Percentiles rank a stretch among this genome's conserved stretches.
Conservation (phyloP, 306 rosid species). For the Datisca glomerata region DNA sequence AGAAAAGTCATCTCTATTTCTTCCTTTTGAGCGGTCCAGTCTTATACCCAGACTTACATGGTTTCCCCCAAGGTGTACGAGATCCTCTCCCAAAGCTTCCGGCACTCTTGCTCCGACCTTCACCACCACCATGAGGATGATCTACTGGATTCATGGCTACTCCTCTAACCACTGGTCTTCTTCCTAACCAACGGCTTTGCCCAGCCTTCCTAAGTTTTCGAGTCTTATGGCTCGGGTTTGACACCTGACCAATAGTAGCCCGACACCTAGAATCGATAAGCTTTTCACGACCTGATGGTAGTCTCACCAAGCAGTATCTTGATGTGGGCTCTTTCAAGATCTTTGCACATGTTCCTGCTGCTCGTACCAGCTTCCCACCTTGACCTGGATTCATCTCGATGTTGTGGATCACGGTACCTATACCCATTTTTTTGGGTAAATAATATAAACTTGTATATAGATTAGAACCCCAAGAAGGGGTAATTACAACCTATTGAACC, state of each 20-base stretch:
- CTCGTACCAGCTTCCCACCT: slow-evolving; percentile 82
- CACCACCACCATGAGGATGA: slow-evolving; percentile 94
- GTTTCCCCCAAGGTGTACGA: slow-evolving; percentile 81
- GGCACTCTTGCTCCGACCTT: slow-evolving; percentile 71
- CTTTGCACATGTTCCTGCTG: slow-evolving; percentile 80
- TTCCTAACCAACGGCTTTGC: slow-evolving; percentile 69
- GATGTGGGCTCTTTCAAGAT: slow-evolving; percentile 66
- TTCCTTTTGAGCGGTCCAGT: slow-evolving; percentile 62
- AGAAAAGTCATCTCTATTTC: too few species aligned
- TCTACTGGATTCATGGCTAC: slow-evolving; percentile 86
- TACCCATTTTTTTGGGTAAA: too few species aligned
- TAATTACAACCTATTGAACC: too few species aligned
- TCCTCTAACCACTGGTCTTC: slow-evolving; percentile 68
- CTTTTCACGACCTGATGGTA: slow-evolving; percentile 64
- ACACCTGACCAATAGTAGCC: slow-evolving; percentile 69
- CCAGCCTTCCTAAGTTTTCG: slow-evolving; percentile 72
- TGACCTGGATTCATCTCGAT: slow-evolving; percentile 73
- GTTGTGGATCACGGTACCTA: slow-evolving; percentile 81
- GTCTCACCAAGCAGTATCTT: slow-evolving; percentile 38
- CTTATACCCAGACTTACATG: slow-evolving; percentile 67
- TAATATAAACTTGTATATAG: too few species aligned
- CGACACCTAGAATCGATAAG: slow-evolving; percentile 55
- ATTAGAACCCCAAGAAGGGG: too few species aligned
- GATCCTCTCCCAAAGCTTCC: slow-evolving; percentile 42
- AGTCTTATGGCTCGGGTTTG: slow-evolving; percentile 64